Conservation (phyloP, 306 rosid species). For the Fragaria ananassa region DNA sequence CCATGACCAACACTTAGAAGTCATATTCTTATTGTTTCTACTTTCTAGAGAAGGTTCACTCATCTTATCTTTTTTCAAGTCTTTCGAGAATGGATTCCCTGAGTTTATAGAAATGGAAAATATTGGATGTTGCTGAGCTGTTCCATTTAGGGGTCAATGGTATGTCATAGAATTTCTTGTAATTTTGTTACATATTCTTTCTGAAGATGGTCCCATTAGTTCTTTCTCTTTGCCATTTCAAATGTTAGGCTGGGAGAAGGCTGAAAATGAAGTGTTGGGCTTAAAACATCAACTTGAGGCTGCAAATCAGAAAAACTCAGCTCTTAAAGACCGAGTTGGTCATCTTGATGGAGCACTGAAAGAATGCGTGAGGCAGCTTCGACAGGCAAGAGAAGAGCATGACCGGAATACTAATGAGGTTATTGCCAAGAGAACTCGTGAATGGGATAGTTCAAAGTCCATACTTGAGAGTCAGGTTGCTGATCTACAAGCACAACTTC, state of each 20-base stretch:
- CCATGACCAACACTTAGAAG: neutral
- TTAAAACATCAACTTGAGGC: slow-evolving; percentile 63
- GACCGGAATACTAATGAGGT: slow-evolving; percentile 52
- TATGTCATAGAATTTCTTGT: slow-evolving; percentile 4
- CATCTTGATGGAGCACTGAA: slow-evolving; percentile 85
- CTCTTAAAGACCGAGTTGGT: slow-evolving; percentile 66
- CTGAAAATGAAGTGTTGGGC: slow-evolving; percentile 55
- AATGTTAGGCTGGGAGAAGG: slow-evolving; percentile 79
- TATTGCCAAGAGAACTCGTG: slow-evolving; percentile 42
- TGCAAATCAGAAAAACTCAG: slow-evolving; percentile 51
- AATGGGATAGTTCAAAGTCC: slow-evolving; percentile 53
- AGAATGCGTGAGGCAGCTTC: slow-evolving; percentile 80
- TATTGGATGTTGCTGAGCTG: slow-evolving; percentile 16
- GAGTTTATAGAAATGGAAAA: slow-evolving; percentile 12
- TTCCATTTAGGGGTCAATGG: neutral
- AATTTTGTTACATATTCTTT: neutral
- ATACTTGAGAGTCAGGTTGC: slow-evolving; percentile 52
- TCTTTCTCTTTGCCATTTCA: slow-evolving; percentile 14
- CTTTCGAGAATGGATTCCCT: slow-evolving; percentile 4
- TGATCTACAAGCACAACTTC: slow-evolving; percentile 57
- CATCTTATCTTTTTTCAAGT: neutral
- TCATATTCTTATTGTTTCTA: slow-evolving; percentile 3
- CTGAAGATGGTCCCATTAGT: neutral
- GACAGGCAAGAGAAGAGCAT: slow-evolving; percentile 73
- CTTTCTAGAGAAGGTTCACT: slow-evolving; percentile 2